Evolutionary conservation across 306 rosid genomes (phyloP).

Genomic region (Castanea mollissima): DNA sequence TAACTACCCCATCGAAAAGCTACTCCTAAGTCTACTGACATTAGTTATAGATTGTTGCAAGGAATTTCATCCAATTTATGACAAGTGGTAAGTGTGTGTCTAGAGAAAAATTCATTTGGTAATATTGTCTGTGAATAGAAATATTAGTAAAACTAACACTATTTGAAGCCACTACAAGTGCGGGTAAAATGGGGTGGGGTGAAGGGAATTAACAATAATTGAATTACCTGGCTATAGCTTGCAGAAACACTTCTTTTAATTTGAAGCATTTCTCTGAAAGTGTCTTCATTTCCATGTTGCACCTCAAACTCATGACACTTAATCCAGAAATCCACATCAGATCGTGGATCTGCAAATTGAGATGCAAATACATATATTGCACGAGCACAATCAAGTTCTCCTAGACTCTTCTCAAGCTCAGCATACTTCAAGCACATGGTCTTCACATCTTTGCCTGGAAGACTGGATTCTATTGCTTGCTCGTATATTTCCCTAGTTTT

Average conservation of each 20-base stretch:
- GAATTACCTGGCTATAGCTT: constrained; percentile 75
- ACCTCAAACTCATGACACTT: constrained; percentile 95
- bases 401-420: no score
- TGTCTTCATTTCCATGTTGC: constrained; percentile 88
- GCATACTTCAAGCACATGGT: no score
- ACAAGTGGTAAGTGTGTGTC: neutral
- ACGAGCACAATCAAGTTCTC: constrained; percentile 87
- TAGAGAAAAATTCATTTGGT: neutral
- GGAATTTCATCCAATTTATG: neutral
- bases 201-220: no score
- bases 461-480: no score
- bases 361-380: constrained; percentile 31
- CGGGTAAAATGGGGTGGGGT: neutral
- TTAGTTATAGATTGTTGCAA: neutral
- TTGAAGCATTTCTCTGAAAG: constrained; percentile 95
- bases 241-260: constrained; percentile 90
- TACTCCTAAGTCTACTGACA: neutral
- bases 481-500: no score
- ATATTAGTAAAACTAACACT: neutral
- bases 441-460: no score
- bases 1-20: neutral
- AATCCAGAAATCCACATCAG: constrained; percentile 78
- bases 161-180: neutral
- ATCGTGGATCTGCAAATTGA: constrained; percentile 67
- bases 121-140: no score